Evolutionary conservation across 345 rosid species (phyloP).

Genomic region (Erysimum cheiranthoides): DNA sequence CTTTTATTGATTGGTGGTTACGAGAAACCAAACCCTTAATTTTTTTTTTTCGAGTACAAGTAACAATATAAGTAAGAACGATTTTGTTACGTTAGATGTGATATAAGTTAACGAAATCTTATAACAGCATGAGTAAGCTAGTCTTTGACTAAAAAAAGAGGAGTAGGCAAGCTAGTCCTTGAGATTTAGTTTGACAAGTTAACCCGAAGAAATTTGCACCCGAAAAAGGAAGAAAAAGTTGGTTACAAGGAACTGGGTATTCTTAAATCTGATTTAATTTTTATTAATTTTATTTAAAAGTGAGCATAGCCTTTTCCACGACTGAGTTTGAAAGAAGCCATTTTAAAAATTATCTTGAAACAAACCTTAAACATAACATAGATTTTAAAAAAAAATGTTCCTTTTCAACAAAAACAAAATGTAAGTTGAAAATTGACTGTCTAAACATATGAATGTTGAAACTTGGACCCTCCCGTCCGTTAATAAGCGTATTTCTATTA

Average conservation of each 20-base stretch:
- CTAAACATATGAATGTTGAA: not conserved
- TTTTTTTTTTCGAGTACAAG: not conserved
- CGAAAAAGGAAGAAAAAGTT: too few species aligned
- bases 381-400: not conserved
- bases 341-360: not conserved
- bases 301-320: not conserved
- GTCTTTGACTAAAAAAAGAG: too few species aligned
- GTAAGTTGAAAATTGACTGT: not conserved
- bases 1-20: too few species aligned
- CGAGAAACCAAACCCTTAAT: too few species aligned
- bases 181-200: too few species aligned
- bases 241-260: not conserved
- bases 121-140: too few species aligned
- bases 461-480: not conserved
- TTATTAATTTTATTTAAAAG: not conserved
- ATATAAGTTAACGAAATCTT: too few species aligned
- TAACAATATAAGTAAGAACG: too few species aligned
- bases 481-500: not conserved
- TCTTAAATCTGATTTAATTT: not conserved
- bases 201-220: too few species aligned
- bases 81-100: too few species aligned
- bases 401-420: not conserved
- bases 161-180: too few species aligned
- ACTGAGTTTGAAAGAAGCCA: not conserved
- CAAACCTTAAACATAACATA: not conserved